phyloP scores from a whole-genome alignment of 208 protist species.

The Leishmania turanica region DNA sequence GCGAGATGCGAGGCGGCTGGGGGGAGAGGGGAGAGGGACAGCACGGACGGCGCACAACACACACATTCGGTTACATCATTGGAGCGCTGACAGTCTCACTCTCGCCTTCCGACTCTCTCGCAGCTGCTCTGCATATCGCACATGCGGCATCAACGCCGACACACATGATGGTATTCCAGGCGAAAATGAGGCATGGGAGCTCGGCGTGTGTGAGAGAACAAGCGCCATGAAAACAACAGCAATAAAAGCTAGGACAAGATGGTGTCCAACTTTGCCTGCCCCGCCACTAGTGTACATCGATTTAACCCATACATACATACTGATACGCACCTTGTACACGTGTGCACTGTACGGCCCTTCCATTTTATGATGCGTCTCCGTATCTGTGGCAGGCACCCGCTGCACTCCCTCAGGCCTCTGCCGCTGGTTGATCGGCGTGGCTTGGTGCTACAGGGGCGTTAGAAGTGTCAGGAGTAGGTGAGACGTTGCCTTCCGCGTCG shows the following conservation, averaged over 20 bases:
- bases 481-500: background rate
- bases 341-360: background rate
- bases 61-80: background rate
- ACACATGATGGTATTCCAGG: background rate
- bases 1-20: background rate
- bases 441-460: background rate
- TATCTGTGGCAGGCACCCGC: background rate
- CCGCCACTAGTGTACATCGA: slow-evolving; percentile 6
- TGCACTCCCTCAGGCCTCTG: background rate
- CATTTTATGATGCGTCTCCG: background rate
- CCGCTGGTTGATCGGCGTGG: background rate
- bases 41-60: background rate
- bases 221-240: background rate
- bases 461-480: background rate
- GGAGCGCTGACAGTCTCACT: background rate
- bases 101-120: background rate
- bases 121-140: background rate
- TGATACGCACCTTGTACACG: background rate
- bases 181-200: background rate
- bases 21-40: background rate
- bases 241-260: background rate
- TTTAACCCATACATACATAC: background rate
- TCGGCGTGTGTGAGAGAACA: background rate
- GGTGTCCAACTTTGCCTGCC: background rate
- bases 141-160: background rate